Base-by-base conservation (phyloP, 2,329 filamentous ascomycete genomes). In the Penicillium brasilianum region DNA sequence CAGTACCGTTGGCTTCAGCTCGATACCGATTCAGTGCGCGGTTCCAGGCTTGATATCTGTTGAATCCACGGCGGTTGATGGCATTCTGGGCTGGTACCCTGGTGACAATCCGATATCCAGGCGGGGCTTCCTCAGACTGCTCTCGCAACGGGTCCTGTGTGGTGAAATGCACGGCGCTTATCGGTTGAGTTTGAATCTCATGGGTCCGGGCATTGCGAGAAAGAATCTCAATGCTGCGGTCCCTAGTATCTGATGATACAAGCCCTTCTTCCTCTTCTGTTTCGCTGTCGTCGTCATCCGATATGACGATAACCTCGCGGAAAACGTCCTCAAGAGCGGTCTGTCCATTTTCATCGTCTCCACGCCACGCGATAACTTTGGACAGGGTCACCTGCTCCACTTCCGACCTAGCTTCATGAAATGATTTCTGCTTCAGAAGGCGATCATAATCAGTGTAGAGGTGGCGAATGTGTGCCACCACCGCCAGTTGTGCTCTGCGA, bases 261-360 rank as follows among this genome's bases (percentile, higher is more conserved):
- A 66, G 63, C 34, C 69, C 65, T 53, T 76, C 78, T 54, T 79
- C 25, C 25, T 28, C 74, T 57, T 79, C 78, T 28, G 72, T 72
- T 46, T 80, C 78, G 55, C 77, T 78, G 46, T 85, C 83, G 56
- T 87, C 84, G 66, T 87, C 85, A 69, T 87, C 85, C 56, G 86
- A 85, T 58, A 88, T 84, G 56, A 88, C 83, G 66, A 89, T 87
- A 60, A 87, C 84, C 72, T 89, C 87, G 53, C 85, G 83, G 56
- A 88, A 85, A 32, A 87, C 84, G 66, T 88, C 85, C 69, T 88
- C 85, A 22, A 88, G 77, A 55, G 85, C 84, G 46, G 78, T 77
- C 54, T 78, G 78, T 70, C 71, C 82, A 76, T 72, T 81, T 62
- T 85, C 83, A 68, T 84, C 81, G 71, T 88, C 85, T 50, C 86